These are phyloP conservation scores for Sporothrix humicola DNA, from an alignment of 2,329 filamentous ascomycete genomes.

Conservation along the genomic window DNA sequence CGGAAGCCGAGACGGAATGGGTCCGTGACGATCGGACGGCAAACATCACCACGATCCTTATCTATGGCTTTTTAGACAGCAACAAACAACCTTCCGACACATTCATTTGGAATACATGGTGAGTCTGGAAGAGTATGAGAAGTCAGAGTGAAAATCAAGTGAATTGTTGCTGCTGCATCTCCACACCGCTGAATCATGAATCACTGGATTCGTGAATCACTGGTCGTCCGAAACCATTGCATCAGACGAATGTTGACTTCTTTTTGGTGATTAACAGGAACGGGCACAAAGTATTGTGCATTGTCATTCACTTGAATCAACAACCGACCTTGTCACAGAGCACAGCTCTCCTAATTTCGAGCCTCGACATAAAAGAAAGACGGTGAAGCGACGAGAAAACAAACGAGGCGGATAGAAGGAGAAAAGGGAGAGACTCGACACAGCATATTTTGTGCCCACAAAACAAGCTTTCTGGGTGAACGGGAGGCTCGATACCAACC, in stretches of 20 bases:
- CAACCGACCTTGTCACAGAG: not conserved
- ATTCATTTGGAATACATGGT: not conserved
- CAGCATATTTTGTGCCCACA: not conserved
- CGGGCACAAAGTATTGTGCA: not conserved
- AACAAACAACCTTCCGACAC: not conserved
- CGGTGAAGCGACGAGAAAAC: conserved; percentile 3
- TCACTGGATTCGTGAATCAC: not conserved
- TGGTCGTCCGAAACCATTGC: not conserved
- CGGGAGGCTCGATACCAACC: not conserved
- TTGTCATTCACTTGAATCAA: conserved; percentile 12
- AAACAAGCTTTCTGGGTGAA: not conserved
- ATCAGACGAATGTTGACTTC: too few species aligned
- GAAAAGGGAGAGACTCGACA: not conserved
- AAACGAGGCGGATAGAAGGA: not conserved
- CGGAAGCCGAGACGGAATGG: not conserved
- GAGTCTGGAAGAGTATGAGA: not conserved
- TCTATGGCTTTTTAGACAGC: not conserved
- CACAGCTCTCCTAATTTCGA: not conserved
- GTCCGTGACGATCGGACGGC: not conserved
- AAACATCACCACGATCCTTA: not conserved
- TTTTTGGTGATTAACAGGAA: not conserved
- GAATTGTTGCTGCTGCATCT: not conserved
- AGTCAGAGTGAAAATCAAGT: not conserved
- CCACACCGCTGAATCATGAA: not conserved
- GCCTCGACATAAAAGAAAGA: not conserved